These are phyloP conservation scores for Leccinum obscurum DNA, from an alignment of 768 basidiomycete genomes.

Conservation along the genomic window DNA sequence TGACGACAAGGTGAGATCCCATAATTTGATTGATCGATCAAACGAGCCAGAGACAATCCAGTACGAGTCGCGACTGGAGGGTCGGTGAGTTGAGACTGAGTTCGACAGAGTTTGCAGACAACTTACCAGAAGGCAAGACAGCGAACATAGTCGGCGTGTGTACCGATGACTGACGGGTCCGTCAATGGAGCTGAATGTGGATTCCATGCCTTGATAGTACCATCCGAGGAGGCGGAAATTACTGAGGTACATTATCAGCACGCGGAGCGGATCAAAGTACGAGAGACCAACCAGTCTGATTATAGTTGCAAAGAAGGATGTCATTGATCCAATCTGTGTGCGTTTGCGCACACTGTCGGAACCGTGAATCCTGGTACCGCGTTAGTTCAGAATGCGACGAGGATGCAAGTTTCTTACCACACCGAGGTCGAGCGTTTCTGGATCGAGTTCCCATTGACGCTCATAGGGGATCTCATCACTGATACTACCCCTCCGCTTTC, in stretches of 20 bases:
- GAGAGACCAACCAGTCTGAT: slow-evolving; percentile 70
- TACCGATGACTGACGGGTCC: slow-evolving; percentile 69
- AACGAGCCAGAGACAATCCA: slow-evolving; percentile 96
- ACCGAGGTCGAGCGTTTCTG: slow-evolving; percentile 46
- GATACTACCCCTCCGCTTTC: slow-evolving; percentile 33
- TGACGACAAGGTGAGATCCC: slow-evolving; percentile 69
- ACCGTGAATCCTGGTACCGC: slow-evolving; percentile 51
- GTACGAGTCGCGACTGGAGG: slow-evolving; percentile 65
- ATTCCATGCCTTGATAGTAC: slow-evolving; percentile 90
- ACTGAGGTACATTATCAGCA: slow-evolving; percentile 43
- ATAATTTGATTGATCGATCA: slow-evolving; percentile 90
- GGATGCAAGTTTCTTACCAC: slow-evolving; percentile 41
- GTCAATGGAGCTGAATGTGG: slow-evolving; percentile 65
- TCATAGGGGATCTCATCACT: slow-evolving; percentile 55
- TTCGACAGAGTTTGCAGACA: slow-evolving; percentile 2
- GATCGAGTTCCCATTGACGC: slow-evolving; percentile 78
- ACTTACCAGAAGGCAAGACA: slow-evolving; percentile 70
- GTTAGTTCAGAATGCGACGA: slow-evolving; percentile 8
- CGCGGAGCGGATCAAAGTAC: not conserved
- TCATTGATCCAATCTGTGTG: slow-evolving; percentile 99
- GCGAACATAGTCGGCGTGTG: slow-evolving; percentile 84
- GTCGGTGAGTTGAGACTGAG: slow-evolving; percentile 13
- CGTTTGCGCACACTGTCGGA: slow-evolving; percentile 85
- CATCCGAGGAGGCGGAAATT: slow-evolving; percentile 93
- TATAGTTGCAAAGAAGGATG: slow-evolving; percentile 84